Evolutionary conservation across 805 yeast species (phyloP).

Genomic region (Middelhovenomyces tepae): DNA sequence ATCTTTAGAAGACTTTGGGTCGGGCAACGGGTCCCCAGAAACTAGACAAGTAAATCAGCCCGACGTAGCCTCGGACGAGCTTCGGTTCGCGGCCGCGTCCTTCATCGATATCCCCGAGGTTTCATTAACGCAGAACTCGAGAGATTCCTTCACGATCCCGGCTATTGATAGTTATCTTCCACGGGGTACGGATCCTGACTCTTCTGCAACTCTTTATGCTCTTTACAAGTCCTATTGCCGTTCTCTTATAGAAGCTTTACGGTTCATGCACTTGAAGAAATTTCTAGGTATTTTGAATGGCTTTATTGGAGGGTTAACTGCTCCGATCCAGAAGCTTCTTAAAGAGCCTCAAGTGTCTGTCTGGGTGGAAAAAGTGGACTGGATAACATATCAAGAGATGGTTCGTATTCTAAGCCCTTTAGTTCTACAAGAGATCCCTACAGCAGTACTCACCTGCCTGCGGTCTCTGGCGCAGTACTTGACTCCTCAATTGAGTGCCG

Average conservation of each 20-base stretch:
- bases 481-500: constrained; percentile 30
- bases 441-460: constrained; percentile 44
- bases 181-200: constrained; percentile 41
- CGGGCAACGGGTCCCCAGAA: no score
- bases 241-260: constrained; percentile 52
- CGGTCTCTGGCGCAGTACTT: constrained; percentile 43
- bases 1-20: no score
- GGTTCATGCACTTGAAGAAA: constrained; percentile 58
- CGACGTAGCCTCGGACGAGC: no score
- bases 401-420: constrained; percentile 55
- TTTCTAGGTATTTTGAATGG: constrained; percentile 44
- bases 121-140: no score
- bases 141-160: constrained; percentile 30
- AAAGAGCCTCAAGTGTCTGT: constrained; percentile 38
- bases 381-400: constrained; percentile 46
- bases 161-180: constrained; percentile 37
- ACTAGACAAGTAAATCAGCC: no score
- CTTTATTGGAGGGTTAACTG: constrained; percentile 49
- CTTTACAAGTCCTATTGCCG: constrained; percentile 58
- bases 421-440: constrained; percentile 49
- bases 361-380: constrained; percentile 67
- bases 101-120: no score
- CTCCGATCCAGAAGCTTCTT: constrained; percentile 54
- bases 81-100: no score
- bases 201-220: constrained; percentile 52